Percentiles rank a stretch among this genome's conserved stretches.
Evolutionary conservation across 805 yeast genomes (phyloP).

Genomic region (Sugiyamaella chiloensis): DNA sequence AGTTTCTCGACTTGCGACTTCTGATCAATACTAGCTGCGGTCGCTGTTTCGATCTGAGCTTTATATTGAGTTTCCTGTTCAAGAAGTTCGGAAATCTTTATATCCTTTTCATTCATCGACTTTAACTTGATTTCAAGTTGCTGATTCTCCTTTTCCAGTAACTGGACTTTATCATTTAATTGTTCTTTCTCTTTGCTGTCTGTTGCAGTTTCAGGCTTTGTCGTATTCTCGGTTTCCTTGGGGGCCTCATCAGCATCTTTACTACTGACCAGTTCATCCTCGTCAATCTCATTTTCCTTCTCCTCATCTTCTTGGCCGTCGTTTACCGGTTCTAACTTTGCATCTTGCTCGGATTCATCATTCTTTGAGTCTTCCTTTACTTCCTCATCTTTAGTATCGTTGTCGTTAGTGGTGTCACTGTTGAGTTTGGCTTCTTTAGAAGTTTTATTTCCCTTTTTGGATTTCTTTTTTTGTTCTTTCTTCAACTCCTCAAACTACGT

Average conservation of each 20-base stretch:
- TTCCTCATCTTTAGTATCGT: slow-evolving; percentile 7
- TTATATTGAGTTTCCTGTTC: no score
- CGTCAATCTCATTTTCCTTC: slow-evolving; percentile 13
- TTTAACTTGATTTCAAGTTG: neutral
- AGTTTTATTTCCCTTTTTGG: slow-evolving; percentile 44
- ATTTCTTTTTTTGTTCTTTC: slow-evolving; percentile 50
- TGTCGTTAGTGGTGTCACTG: no score
- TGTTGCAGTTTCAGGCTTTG: no score
- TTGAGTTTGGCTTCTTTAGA: slow-evolving; percentile 11
- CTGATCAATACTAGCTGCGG: no score
- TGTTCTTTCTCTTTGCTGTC: slow-evolving; percentile 13
- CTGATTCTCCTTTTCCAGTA: no score
- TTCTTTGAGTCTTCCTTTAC: slow-evolving; percentile 11
- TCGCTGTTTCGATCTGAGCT: no score
- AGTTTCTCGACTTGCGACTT: neutral
- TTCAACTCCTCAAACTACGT: slow-evolving; percentile 62
- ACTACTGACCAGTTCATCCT: no score
- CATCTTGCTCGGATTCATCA: no score
- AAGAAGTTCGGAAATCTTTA: no score
- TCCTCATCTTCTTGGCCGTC: slow-evolving; percentile 11
- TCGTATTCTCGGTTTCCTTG: no score
- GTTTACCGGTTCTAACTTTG: slow-evolving; percentile 17
- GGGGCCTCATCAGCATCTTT: no score
- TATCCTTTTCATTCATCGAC: no score
- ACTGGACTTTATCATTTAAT: slow-evolving; percentile 9